Percentiles rank a stretch among this genome's conserved stretches.
phyloP scores from a whole-genome alignment of 495 filamentous ascomycete genomes.

The Thozetella sp. region DNA sequence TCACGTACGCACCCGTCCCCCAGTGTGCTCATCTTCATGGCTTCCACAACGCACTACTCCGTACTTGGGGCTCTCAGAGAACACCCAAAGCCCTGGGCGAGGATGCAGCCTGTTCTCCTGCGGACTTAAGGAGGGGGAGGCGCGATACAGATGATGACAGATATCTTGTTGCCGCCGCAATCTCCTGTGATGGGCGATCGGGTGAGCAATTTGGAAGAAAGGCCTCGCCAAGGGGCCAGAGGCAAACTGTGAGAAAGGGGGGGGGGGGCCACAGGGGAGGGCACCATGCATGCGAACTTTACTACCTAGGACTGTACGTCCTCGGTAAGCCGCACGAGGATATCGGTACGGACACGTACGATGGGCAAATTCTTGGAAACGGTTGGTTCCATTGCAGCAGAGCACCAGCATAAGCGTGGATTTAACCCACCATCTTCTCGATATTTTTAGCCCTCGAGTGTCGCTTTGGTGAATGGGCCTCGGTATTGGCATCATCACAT shows the following conservation, averaged over 20 bases:
- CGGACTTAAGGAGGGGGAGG: neutral
- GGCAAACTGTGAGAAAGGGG: too few relatives aligned
- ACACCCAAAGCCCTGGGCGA: neutral
- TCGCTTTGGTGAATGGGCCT: neutral
- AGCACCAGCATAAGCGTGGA: conserved; percentile 5
- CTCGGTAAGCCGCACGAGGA: too few relatives aligned
- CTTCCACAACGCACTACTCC: too few relatives aligned
- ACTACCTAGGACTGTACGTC: too few relatives aligned
- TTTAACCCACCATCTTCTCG: conserved; percentile 10
- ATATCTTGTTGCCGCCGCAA: neutral
- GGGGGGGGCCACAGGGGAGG: too few relatives aligned
- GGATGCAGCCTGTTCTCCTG: too few relatives aligned
- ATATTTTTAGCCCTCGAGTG: conserved; percentile 13
- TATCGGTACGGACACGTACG: too few relatives aligned
- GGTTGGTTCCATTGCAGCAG: neutral
- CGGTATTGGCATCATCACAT: neutral
- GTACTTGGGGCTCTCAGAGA: neutral
- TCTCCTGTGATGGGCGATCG: neutral
- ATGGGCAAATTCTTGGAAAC: neutral
- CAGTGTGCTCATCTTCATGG: neutral
- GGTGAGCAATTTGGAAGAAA: conserved; percentile 11
- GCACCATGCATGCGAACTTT: too few relatives aligned
- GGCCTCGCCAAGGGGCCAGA: too few relatives aligned
- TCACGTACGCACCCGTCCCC: conserved; percentile 1
- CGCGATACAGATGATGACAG: neutral